phyloP scores from a whole-genome alignment of 306 rosid species.

The Crataegus laevigata region DNA sequence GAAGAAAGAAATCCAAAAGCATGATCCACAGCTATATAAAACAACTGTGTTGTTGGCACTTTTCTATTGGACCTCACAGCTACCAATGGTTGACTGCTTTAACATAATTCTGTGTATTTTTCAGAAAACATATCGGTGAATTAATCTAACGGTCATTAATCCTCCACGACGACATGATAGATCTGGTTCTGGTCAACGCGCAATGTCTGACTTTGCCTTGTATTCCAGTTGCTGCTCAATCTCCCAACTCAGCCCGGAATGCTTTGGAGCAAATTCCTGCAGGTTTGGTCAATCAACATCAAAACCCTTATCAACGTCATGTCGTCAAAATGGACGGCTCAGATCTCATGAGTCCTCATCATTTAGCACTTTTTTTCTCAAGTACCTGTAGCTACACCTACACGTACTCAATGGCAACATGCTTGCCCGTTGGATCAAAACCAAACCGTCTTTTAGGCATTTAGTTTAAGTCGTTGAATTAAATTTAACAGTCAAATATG shows the following conservation, averaged over 20 bases:
- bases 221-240: conserved; percentile 68
- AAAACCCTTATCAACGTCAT: not conserved
- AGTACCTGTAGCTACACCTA: no score
- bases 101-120: not conserved
- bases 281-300: not conserved
- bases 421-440: no score
- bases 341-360: conserved; percentile 1
- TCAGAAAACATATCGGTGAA: conserved; percentile 4
- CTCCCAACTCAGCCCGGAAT: conserved; percentile 78
- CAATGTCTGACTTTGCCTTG: conserved; percentile 64
- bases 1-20: conserved; percentile 2
- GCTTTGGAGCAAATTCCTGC: conserved; percentile 67
- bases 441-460: accelerated
- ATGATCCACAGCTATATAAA: conserved; percentile 34
- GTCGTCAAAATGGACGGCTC: conserved; percentile 14
- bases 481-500: no score
- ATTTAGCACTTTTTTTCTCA: no score
- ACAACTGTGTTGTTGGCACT: conserved; percentile 13
- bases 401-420: no score
- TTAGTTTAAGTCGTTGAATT: no score
- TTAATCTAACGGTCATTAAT: conserved; percentile 25
- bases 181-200: conserved; percentile 45
- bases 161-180: not conserved
- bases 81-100: not conserved
- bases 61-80: conserved; percentile 19